Base-by-base conservation (phyloP, 371 early-diverging fungal genomes). In the Blastocladiella emersonii region DNA sequence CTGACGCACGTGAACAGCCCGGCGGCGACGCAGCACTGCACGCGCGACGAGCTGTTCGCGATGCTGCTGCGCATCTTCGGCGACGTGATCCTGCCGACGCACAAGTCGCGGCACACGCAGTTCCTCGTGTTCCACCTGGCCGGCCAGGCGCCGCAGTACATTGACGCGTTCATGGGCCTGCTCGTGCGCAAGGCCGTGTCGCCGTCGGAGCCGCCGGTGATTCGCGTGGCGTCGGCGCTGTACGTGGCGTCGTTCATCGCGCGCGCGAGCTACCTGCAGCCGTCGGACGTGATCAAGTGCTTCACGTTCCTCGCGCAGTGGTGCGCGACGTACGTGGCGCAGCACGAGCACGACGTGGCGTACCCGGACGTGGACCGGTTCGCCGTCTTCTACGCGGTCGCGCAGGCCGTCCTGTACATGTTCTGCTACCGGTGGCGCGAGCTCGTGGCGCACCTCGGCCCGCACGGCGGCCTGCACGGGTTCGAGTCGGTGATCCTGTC, bases 371-470 rank as follows among this genome's bases (percentile, higher is more conserved):
- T 80, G 17, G 74, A 76, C 44, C 76, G 80, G 39, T 80, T 88
- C 63, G 78, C 80, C 10, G 82, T 88, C 32, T 93, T 97, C 64
- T 95, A 93, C 67, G 80, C 89, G 1, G 85, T 82, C n/a, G 83
- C 89, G 12, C 95, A 95, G 68, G 89, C 93, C 0, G 70, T 88
- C 49, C 76, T 97, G 68, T 97, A 95, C 68, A 82, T 93, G 12
- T 93, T 93, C 59, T 93, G 93, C 70, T 95, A 91, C 77, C 83
- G 93, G n/a, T 93, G 93, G 92, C 79, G 82, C 45, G 86, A 90
- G 61, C 72, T 89, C 51, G 72, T 83, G 64, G 69, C 64, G 32
- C 75, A 41, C 21, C 23, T 66, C 73, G 60, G 69, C 68, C n/a
- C 67, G 5, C 34, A 68, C 10, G 68, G 70, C 8, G 86, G 85